A percentile compares a stretch with the other conserved stretches of the same genome.
phyloP scores from a whole-genome alignment of 768 basidiomycete species.

The Trametes sanguinea region DNA sequence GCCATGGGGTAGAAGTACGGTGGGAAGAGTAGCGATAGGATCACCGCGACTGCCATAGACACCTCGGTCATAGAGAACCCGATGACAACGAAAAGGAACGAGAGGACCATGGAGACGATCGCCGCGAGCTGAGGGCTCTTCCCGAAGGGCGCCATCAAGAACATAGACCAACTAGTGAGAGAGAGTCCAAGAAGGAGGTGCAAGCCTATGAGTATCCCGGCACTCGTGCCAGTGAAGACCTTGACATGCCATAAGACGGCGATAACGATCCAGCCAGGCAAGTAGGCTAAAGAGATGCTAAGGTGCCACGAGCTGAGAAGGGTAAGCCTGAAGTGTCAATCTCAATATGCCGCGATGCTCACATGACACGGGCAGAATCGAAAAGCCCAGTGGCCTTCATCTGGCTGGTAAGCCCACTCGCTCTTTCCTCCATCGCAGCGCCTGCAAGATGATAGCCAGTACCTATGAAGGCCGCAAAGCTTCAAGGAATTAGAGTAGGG shows the following conservation, averaged over 20 bases:
- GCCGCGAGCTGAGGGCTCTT: slow-evolving; percentile 74
- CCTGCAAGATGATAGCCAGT: slow-evolving; percentile 79
- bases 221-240: slow-evolving; percentile 61
- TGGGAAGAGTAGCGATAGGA: slow-evolving; percentile 73
- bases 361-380: slow-evolving; percentile 67
- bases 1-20: slow-evolving; percentile 75
- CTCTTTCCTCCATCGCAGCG: slow-evolving; percentile 63
- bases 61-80: slow-evolving; percentile 50
- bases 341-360: slow-evolving; percentile 22
- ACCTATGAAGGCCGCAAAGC: slow-evolving; percentile 70
- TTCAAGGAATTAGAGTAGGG: slow-evolving; percentile 26
- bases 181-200: slow-evolving; percentile 69
- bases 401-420: slow-evolving; percentile 62
- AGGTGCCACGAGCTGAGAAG: slow-evolving; percentile 58
- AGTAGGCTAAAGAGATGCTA: slow-evolving; percentile 62
- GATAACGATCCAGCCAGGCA: slow-evolving; percentile 75
- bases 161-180: slow-evolving; percentile 70
- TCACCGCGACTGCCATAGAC: slow-evolving; percentile 47
- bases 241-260: slow-evolving; percentile 61
- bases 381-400: slow-evolving; percentile 82
- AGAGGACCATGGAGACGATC: slow-evolving; percentile 61
- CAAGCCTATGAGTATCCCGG: slow-evolving; percentile 58
- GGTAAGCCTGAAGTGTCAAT: background rate
- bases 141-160: slow-evolving; percentile 67
- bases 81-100: slow-evolving; percentile 64